Base-by-base conservation (phyloP, 176 grass and related monocot species). In the Aegilops speltoides region DNA sequence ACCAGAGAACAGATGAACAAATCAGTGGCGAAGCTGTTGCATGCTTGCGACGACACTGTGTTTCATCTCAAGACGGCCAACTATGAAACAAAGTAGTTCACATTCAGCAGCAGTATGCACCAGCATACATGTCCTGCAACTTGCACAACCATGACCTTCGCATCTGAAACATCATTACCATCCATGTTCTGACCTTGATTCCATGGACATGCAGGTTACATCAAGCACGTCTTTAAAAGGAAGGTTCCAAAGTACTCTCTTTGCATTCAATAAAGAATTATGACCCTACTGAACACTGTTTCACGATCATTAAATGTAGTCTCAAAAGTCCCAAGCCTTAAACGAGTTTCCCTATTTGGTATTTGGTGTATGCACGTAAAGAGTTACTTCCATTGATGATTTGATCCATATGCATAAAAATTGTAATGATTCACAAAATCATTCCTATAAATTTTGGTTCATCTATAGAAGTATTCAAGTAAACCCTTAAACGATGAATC, bases 401-500 rank as follows among this genome's bases (percentile, higher is more conserved):
- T 52, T 82, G 19, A 82, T 52, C 26, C 31, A 68, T 82, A 57
- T 33, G 24, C 68, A 83, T 72, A 38, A 24, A 57, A 13, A 57
- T 72, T 72, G 8, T 43, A 26, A 80, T 4, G 14, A 10, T 43
- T 22, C 11, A 20, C 6, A 37, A 78, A 65, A 48, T 8, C 5
- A 66, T 46, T 67, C 63, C 41, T 32, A 16, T 25, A 81, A 66
- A 81, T 65, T 81, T 81, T 43, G 29, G 17, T 81, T 46, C 23
- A 22, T 8, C 14, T 28, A 26, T 28, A 24, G 14, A 75, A 50
- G 41, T 28, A 48, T 75, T 48, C 6, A 48, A 28, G 72, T 75
- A 52, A 45, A 31, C 41, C 23, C 43, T 48, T 50, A 76, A 19
- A 76, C 19, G 24, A 8, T 52, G 24, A 76, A 52, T 76, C 3